Conservation (phyloP, 441 rosid species). For the Populus hybrid region DNA sequence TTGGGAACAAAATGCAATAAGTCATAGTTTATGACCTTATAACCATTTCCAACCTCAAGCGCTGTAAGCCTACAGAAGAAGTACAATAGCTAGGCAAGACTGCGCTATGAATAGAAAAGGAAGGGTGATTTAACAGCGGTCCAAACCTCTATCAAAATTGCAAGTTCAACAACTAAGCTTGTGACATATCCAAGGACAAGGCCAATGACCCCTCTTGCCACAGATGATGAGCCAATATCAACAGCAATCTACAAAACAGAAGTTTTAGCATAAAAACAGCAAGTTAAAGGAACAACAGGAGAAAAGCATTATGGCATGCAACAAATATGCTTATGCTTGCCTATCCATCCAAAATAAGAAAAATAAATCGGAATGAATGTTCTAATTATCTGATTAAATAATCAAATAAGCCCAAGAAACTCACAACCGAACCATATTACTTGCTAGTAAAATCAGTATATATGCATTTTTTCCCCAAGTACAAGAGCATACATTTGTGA, state of each 20-base stretch:
- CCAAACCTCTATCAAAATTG: conserved; percentile 32
- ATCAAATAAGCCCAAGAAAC: background rate
- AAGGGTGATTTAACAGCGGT: background rate
- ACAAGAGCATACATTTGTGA: background rate
- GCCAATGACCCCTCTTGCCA: conserved; percentile 88
- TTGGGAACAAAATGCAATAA: background rate
- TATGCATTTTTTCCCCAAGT: background rate
- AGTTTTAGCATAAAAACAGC: background rate
- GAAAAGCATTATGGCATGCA: conserved; percentile 7
- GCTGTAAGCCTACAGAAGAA: background rate
- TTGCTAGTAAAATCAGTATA: background rate
- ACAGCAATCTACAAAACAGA: conserved; percentile 77
- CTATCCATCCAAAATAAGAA: background rate
- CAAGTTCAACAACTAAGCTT: conserved; percentile 92
- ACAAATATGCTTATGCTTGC: background rate
- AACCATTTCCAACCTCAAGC: background rate
- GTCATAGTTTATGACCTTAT: background rate
- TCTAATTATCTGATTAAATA: background rate
- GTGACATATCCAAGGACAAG: conserved; percentile 97
- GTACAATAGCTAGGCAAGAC: background rate
- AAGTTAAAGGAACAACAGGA: background rate
- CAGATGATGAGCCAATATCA: conserved; percentile 97
- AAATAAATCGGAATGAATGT: background rate
- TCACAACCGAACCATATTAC: background rate
- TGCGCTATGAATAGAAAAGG: background rate